Conservation (phyloP, 2,329 filamentous ascomycete genomes). For the Sporothrix variecibatus region DNA sequence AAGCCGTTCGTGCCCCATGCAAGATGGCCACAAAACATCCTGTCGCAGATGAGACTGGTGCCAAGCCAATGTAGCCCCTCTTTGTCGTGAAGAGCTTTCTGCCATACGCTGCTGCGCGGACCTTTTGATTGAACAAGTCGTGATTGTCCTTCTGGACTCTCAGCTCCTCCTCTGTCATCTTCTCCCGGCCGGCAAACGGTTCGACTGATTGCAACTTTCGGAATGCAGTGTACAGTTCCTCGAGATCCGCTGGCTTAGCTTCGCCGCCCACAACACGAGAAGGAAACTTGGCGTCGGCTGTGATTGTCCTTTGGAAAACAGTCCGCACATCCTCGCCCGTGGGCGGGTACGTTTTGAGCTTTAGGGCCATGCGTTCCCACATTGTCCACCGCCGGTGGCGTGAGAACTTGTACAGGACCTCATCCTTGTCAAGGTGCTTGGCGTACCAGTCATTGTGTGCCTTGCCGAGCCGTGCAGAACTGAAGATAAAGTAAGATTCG, state of each 20-base stretch:
- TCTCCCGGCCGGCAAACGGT: neutral
- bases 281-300: neutral
- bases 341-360: neutral
- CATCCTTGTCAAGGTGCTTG: neutral
- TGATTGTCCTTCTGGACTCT: neutral
- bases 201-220: neutral
- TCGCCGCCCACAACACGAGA: neutral
- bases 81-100: neutral
- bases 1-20: neutral
- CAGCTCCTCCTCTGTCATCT: neutral
- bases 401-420: neutral
- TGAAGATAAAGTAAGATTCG: neutral
- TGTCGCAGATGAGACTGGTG: neutral
- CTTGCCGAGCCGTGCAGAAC: neutral
- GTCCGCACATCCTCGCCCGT: neutral
- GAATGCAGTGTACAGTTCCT: neutral
- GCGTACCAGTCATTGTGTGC: conserved; percentile 7
- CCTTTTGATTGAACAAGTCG: neutral
- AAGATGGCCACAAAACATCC: neutral
- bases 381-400: neutral
- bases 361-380: conserved; percentile 9
- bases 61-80: neutral
- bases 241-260: neutral
- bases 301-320: neutral
- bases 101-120: neutral